Evolutionary conservation across 345 rosid genomes (phyloP).

Genomic region (Limnanthes douglasii): DNA sequence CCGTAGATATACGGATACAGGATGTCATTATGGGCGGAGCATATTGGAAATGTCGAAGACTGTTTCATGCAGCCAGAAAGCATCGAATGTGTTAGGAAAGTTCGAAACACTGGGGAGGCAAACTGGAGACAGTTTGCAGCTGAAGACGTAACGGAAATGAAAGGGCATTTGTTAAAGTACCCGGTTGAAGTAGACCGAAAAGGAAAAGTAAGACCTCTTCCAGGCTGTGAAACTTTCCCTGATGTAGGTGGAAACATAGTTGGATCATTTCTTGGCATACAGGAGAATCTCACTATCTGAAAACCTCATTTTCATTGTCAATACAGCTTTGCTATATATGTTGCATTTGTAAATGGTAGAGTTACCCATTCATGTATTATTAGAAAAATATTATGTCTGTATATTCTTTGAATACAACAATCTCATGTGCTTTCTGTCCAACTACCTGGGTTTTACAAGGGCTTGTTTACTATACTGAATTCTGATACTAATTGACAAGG

Average conservation of each 20-base stretch:
- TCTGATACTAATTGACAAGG: no score
- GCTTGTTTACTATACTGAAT: no score
- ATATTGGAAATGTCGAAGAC: constrained; percentile 45
- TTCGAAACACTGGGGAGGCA: constrained; percentile 37
- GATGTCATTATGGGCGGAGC: constrained; percentile 97
- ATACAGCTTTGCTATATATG: not conserved
- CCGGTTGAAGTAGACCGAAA: constrained; percentile 66
- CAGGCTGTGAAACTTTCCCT: constrained; percentile 58
- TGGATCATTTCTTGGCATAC: constrained; percentile 72
- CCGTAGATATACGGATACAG: constrained; percentile 73
- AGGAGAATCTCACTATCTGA: constrained; percentile 82
- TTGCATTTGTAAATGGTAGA: no score
- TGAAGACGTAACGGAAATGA: constrained; percentile 64
- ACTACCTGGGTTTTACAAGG: no score
- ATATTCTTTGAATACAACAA: no score
- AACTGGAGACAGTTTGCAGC: constrained; percentile 67
- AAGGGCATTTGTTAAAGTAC: constrained; percentile 72
- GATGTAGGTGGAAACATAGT: constrained; percentile 75
- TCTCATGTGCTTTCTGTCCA: no score
- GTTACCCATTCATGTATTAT: no score
- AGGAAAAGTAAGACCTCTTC: constrained; percentile 73
- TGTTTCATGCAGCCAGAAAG: constrained; percentile 51
- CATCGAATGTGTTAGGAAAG: constrained; percentile 65
- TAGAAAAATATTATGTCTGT: no score
- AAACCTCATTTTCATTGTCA: not conserved